A percentile compares a stretch with the other conserved stretches of the same genome.
These are phyloP conservation scores for Marchantia polymorpha DNA, from an alignment of 225 moss, liverwort and hornwort species.

Conservation along the genomic window DNA sequence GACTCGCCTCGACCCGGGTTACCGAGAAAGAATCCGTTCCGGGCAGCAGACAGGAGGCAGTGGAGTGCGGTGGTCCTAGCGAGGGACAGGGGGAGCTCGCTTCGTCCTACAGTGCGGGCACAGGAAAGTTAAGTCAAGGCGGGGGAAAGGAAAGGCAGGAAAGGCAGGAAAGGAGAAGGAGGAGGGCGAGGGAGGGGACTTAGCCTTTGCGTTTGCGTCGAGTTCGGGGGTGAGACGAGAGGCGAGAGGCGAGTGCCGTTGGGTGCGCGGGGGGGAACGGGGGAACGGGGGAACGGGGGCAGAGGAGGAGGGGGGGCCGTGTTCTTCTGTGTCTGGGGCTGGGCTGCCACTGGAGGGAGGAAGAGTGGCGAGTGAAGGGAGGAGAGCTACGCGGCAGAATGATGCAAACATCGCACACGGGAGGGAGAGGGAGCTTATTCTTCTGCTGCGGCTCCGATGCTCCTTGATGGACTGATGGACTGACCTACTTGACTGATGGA, in stretches of 20 bases:
- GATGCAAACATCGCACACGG: neutral
- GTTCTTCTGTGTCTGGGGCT: too few species aligned
- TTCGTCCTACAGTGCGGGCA: neutral
- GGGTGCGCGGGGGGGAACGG: neutral
- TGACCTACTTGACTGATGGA: conserved; percentile 4
- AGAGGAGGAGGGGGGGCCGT: neutral
- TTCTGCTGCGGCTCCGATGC: neutral
- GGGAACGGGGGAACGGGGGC: neutral
- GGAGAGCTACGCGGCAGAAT: neutral
- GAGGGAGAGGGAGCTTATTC: neutral
- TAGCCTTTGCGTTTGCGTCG: too few species aligned
- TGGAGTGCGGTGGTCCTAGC: neutral
- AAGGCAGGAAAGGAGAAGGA: neutral
- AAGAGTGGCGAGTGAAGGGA: neutral
- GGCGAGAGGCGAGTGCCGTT: neutral
- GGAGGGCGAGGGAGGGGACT: neutral
- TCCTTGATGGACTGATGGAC: conserved; percentile 3
- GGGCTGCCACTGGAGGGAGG: too few species aligned
- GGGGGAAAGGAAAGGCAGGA: neutral
- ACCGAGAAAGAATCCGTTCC: neutral
- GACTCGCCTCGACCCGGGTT: neutral
- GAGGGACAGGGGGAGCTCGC: neutral
- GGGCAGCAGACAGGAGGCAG: neutral
- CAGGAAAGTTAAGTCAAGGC: neutral
- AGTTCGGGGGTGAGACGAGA: neutral